These are phyloP conservation scores for Sodiomyces alkalinus DNA, from an alignment of 2,329 filamentous ascomycete species.

Conservation along the genomic window DNA sequence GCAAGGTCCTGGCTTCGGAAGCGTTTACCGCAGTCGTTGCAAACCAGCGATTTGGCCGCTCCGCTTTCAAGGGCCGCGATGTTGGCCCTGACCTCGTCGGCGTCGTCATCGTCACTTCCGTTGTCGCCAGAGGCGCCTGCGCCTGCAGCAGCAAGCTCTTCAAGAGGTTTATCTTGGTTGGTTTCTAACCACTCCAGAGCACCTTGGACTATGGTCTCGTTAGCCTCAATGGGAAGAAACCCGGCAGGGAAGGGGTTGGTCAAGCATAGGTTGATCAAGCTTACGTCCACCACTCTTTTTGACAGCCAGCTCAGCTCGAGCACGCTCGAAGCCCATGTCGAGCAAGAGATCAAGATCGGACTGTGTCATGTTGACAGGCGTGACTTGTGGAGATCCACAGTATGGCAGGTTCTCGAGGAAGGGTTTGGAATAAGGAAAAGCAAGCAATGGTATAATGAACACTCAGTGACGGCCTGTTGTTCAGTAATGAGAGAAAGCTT, in stretches of 20 bases:
- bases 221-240: no score
- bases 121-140: conserved; percentile 17
- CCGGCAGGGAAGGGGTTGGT: conserved; percentile 3
- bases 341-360: conserved; percentile 46
- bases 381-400: background rate
- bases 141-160: conserved; percentile 51
- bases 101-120: conserved; percentile 32
- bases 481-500: background rate
- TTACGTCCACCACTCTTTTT: conserved; percentile 68
- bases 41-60: conserved; percentile 69
- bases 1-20: conserved; percentile 72
- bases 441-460: no score
- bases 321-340: conserved; percentile 70
- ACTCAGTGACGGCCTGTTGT: no score
- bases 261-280: conserved; percentile 15
- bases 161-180: conserved; percentile 75
- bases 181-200: conserved; percentile 91
- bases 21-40: conserved; percentile 88
- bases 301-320: conserved; percentile 68
- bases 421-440: background rate
- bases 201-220: conserved; percentile 79
- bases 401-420: background rate
- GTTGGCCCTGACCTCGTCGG: conserved; percentile 33
- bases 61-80: conserved; percentile 54
- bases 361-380: conserved; percentile 31